Evolutionary conservation across 345 rosid genomes (phyloP).

Genomic region (Aegle marmelos): DNA sequence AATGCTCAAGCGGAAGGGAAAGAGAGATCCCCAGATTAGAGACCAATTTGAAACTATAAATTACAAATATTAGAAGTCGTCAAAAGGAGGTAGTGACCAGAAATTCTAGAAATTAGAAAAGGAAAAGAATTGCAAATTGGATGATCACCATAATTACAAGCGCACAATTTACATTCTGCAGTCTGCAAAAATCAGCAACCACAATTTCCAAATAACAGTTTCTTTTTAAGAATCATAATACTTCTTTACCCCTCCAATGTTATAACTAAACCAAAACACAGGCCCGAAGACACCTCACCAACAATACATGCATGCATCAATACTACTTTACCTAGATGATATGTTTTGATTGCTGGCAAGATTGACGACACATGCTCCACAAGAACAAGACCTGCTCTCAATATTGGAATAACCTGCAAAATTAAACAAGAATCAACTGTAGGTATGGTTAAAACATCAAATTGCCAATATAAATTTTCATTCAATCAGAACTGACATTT

Average conservation of each 20-base stretch:
- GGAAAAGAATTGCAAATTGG: neutral
- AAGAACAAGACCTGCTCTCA: constrained; percentile 96
- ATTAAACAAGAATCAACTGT: constrained; percentile 11
- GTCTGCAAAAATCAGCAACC: neutral
- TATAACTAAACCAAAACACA: neutral
- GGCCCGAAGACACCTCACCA: neutral
- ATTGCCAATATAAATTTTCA: neutral
- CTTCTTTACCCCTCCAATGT: neutral
- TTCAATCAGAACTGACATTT: neutral
- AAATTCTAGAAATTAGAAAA: neutral
- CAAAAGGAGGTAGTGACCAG: neutral
- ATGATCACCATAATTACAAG: neutral
- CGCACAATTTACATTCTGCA: neutral
- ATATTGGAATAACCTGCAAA: constrained; percentile 76
- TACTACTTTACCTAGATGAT: constrained; percentile 65
- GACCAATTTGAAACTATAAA: neutral
- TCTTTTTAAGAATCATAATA: neutral
- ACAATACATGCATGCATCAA: neutral
- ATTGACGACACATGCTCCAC: constrained; percentile 83
- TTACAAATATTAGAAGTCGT: neutral
- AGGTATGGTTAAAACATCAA: constrained; percentile 1
- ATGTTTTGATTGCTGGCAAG: constrained; percentile 77
- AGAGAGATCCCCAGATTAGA: neutral
- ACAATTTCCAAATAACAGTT: neutral
- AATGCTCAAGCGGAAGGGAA: constrained; percentile 2